These are phyloP conservation scores for Copromyces sp. DNA, from an alignment of 495 filamentous ascomycete species.

Conservation along the genomic window DNA sequence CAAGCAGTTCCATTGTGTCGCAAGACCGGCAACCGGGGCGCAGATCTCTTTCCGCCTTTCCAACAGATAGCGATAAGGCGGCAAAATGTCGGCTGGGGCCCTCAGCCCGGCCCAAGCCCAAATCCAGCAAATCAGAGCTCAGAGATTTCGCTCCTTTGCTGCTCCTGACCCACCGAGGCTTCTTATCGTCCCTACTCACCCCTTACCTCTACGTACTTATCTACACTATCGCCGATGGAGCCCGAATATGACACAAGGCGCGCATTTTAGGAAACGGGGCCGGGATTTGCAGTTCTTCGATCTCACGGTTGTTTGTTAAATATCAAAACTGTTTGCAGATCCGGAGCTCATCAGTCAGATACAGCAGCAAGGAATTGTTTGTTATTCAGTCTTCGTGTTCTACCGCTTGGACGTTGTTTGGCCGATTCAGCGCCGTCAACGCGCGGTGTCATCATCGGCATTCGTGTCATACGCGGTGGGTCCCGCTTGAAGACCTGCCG, in stretches of 20 bases:
- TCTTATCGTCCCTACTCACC: background rate
- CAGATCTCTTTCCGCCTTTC: constrained; percentile 19
- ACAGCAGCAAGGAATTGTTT: background rate
- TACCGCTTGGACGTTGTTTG: background rate
- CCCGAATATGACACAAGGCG: background rate
- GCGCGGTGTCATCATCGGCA: background rate
- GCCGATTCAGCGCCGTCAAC: background rate
- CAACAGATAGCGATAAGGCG: constrained; percentile 24
- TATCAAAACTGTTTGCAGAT: background rate
- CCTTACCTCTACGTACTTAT: background rate
- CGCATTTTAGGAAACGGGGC: background rate
- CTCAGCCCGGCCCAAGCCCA: background rate
- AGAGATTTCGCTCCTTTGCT: background rate
- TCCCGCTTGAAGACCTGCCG: background rate
- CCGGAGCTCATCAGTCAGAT: background rate
- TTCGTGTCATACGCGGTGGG: background rate
- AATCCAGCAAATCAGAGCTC: background rate
- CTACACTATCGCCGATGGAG: background rate
- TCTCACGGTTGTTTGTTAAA: background rate
- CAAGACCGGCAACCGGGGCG: constrained; percentile 8
- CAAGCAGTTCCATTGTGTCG: constrained; percentile 1
- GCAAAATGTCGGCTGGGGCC: constrained; percentile 15
- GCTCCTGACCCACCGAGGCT: background rate
- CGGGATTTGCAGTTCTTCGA: background rate
- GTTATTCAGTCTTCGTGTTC: background rate